Evolutionary conservation across 371 early-diverging fungal genomes (phyloP).

Genomic region (Chytridium lagenaria): DNA sequence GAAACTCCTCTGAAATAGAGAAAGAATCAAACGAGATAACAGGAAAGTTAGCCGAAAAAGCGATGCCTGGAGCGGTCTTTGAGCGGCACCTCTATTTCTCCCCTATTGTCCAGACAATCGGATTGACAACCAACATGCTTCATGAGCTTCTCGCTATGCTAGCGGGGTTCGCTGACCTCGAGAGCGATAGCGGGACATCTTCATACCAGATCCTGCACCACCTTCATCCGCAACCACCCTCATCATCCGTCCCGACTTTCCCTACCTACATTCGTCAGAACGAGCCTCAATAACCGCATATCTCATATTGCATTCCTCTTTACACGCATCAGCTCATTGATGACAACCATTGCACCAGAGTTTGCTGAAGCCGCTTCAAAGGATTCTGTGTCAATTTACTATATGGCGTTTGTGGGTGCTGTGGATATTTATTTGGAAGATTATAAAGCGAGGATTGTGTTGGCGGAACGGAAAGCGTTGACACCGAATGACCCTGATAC

Average conservation of each 20-base stretch:
- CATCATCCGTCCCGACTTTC: slow-evolving; percentile 64
- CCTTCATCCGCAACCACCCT: slow-evolving; percentile 57
- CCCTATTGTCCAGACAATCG: too few relatives aligned
- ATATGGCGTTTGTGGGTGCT: slow-evolving; percentile 61
- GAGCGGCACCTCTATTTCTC: too few relatives aligned
- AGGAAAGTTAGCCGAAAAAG: too few relatives aligned
- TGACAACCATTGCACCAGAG: not conserved
- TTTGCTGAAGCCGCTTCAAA: slow-evolving; percentile 34
- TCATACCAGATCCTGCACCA: slow-evolving; percentile 61
- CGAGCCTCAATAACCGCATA: slow-evolving; percentile 68
- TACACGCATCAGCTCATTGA: slow-evolving; percentile 26
- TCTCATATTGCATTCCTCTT: slow-evolving; percentile 70
- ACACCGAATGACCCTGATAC: slow-evolving; percentile 51
- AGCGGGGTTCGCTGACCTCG: slow-evolving; percentile 60
- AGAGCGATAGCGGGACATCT: slow-evolving; percentile 59
- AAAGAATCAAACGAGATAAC: too few relatives aligned
- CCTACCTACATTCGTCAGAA: slow-evolving; percentile 72
- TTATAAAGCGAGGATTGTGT: slow-evolving; percentile 62
- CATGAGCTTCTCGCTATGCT: slow-evolving; percentile 79
- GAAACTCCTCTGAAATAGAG: too few relatives aligned
- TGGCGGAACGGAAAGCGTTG: slow-evolving; percentile 61
- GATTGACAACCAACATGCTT: slow-evolving; percentile 59
- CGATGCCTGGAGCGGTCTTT: too few relatives aligned
- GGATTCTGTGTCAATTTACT: slow-evolving; percentile 40
- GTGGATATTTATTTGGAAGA: slow-evolving; percentile 60